phyloP scores from a whole-genome alignment of 2,329 filamentous ascomycete genomes.

The Scedosporium aurantiacum region DNA sequence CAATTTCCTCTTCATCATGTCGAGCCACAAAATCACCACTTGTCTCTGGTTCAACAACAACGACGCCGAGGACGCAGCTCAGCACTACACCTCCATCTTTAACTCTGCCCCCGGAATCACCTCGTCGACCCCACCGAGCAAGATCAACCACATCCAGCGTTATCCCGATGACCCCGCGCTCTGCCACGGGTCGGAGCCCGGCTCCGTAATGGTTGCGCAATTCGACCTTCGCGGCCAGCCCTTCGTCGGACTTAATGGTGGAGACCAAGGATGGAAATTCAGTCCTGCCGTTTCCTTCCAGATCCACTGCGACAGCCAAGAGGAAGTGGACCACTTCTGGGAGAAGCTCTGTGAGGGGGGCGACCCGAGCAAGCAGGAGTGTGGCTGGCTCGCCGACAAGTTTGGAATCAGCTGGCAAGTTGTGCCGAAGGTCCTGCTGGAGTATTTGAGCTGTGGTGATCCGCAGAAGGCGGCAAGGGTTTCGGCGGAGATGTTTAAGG shows the following conservation, averaged over 20 bases:
- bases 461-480: conserved; percentile 20
- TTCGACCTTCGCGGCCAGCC: conserved; percentile 27
- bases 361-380: conserved; percentile 23
- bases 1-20: background rate
- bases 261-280: conserved; percentile 25
- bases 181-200: conserved; percentile 19
- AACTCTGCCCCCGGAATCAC: conserved; percentile 12
- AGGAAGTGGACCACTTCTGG: conserved; percentile 37
- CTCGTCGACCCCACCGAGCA: conserved; percentile 12
- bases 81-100: conserved; percentile 30
- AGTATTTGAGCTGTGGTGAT: conserved; percentile 23
- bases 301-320: conserved; percentile 32
- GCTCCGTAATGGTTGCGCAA: conserved; percentile 22
- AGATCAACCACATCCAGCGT: conserved; percentile 20
- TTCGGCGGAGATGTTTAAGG: conserved; percentile 26
- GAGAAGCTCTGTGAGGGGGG: conserved; percentile 28
- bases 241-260: conserved; percentile 33
- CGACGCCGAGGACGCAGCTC: conserved; percentile 29
- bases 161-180: conserved; percentile 20
- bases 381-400: conserved; percentile 34
- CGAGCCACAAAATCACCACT: conserved; percentile 13
- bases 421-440: conserved; percentile 24
- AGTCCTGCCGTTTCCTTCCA: conserved; percentile 30
- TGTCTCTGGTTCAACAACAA: conserved; percentile 29
- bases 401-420: conserved; percentile 38